phyloP scores from a whole-genome alignment of 2,329 filamentous ascomycete genomes.

The Alternaria brassicicola region DNA sequence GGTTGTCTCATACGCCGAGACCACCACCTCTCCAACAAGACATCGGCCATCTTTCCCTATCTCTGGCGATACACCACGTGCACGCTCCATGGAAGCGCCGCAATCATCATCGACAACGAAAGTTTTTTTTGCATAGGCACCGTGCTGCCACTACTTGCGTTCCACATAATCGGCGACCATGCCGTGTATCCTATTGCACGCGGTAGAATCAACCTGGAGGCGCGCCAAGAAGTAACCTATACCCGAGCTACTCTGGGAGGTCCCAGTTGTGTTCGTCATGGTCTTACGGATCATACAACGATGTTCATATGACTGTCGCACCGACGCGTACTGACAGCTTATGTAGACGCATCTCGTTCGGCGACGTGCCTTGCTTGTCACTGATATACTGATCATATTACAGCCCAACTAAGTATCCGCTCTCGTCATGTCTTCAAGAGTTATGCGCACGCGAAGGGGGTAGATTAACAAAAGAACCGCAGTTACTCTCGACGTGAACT shows the following conservation, averaged over 20 bases:
- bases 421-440: not conserved
- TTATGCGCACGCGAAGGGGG: not conserved
- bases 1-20: not conserved
- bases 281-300: not conserved
- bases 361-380: too few relatives aligned
- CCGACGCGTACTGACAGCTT: not conserved
- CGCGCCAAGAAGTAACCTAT: not conserved
- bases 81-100: too few relatives aligned
- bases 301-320: not conserved
- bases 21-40: not conserved
- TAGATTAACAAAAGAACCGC: not conserved
- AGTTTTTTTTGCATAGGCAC: not conserved
- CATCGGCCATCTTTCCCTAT: not conserved
- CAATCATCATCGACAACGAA: too few relatives aligned
- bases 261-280: not conserved
- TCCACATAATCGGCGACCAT: not conserved
- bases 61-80: too few relatives aligned
- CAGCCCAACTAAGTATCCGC: not conserved
- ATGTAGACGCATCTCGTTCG: not conserved
- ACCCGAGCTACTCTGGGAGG: not conserved
- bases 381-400: not conserved
- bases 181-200: not conserved
- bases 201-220: not conserved
- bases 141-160: not conserved
- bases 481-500: not conserved